Evolutionary conservation across 2,329 filamentous ascomycete species (phyloP), one percentile per base, ranked within the genome.

Genomic region (Escovopsis sp.): DNA sequence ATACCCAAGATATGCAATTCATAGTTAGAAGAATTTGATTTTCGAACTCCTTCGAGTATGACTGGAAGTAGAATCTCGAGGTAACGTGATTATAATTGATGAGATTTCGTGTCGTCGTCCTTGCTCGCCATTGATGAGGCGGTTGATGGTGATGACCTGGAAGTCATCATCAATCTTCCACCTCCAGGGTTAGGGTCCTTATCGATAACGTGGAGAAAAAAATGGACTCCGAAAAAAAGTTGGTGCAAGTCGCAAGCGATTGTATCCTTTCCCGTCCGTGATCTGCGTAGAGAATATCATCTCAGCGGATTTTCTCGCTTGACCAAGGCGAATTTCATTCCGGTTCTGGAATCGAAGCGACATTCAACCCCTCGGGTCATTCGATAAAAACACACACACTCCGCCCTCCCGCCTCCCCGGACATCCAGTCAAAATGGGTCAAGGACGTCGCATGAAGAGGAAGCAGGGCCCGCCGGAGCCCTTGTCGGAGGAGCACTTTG

Each of bases 381-480:
- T 5, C 28, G 8, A 9, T 32, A 32, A 9, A 32, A 2, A 4
- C 28, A 11, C 28, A 9, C 28, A 32, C 28, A 6, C 28, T 9
- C 10, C 6, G 28, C 6, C 6, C 6, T 2, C 10, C 28, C 28
- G 11, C 3, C 6, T 7, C 28, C 8, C 2, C 8, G 4, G 23
- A 12, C 38, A 32, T 40, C 18, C 39, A 19, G 33, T 59, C 59
- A 77, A 60, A 57, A 94, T 94, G 88, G 88, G 86, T 69, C 76
- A 79, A 48, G 85, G 87, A 61, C 83, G 87, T 60, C 85, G 88
- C 55, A 93, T 95, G 81, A 47, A 47, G 40, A 85, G 88, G 63
- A 95, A 95, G 67, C 91, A 96, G 74, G 89, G 87, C 43, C 72
- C 82, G 50, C 91, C 91, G 42, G 76, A 82, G 56, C 73, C 82